Evolutionary conservation across 2,329 filamentous ascomycete species (phyloP).

Genomic region (Cytospora paraplurivora): DNA sequence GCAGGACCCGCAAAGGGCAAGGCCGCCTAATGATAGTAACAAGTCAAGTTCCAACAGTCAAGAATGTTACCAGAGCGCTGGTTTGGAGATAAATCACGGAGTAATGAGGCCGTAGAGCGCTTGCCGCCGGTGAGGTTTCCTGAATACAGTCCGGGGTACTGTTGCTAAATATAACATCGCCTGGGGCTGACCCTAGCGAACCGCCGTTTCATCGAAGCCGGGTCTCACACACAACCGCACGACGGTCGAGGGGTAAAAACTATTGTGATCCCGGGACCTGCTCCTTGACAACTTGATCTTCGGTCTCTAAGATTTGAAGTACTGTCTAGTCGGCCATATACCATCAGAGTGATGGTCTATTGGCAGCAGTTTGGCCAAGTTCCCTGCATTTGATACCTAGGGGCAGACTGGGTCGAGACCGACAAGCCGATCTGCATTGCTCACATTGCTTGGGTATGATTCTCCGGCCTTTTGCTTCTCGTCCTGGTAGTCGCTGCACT

Average conservation of each 20-base stretch:
- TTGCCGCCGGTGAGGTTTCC: background rate
- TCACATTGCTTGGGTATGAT: slow-evolving; percentile 1
- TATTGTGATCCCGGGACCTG: slow-evolving; percentile 14
- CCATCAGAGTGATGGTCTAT: background rate
- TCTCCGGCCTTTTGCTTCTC: slow-evolving; percentile 2
- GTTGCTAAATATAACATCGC: slow-evolving; percentile 22
- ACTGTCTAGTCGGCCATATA: background rate
- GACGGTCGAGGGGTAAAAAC: slow-evolving; percentile 11
- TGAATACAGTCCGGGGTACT: background rate
- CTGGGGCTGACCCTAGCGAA: slow-evolving; percentile 6
- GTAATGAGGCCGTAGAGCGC: slow-evolving; percentile 1
- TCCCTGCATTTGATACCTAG: background rate
- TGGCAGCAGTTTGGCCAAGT: background rate
- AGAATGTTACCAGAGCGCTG: background rate
- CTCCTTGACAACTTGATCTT: slow-evolving; percentile 8
- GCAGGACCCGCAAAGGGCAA: background rate
- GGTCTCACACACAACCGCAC: slow-evolving; percentile 8
- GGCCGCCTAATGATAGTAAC: background rate
- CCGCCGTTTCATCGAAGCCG: slow-evolving; percentile 22
- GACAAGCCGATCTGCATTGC: background rate
- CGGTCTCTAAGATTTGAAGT: background rate
- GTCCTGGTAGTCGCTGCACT: slow-evolving; percentile 17
- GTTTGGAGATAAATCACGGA: background rate
- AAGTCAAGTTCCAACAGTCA: background rate
- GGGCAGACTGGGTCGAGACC: background rate